Base-by-base conservation (phyloP, 2,329 filamentous ascomycete genomes). In the Arthrinium puccinioides region DNA sequence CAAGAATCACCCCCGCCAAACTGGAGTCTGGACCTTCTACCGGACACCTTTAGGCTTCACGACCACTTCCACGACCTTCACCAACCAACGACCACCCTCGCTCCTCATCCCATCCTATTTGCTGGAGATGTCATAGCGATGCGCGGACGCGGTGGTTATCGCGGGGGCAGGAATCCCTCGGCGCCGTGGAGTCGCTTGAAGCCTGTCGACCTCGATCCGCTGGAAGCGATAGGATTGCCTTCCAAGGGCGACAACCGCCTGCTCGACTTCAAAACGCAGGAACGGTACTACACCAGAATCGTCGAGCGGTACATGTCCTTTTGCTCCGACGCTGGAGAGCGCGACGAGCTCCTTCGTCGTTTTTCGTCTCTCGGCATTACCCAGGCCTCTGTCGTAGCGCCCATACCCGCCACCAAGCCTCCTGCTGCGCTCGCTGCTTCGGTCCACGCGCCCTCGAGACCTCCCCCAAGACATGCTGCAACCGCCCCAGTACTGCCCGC, bases 291-390 rank as follows among this genome's bases (percentile, higher is more conserved):
- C 62, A 80, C 81, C 55, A 86, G 82, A 55, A 94, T 96, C 51
- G 79, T 89, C 41, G 82, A 90, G 55, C 79, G 87, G 33, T 96
- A 94, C 64, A 83, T 95, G 76, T 78, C 79, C 45, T 94, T 95
- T 59, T 94, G 88, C 67, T 84, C 85, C 34, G 72, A 81, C 24
- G 78, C 79, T 13, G 76, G 80, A 39, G 76, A 83, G 53, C 72
- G 80, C 36, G 79, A 85, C 46, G 79, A 84, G 48, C 76, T 96
- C 19, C 76, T 88, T 42, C 71, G 74, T 34, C 82, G 85, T 38
- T 89, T 94, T 55, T 75, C 82, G 3, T 79, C 79, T 2, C 69
- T 92, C 15, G 63, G 66, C 32, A 46, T 72, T 26, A 45, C 52
- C 10, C 11, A 34, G 13, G 13, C 57, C 24, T 11, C 14, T 13